Evolutionary conservation across 257 asterid species (phyloP).

Genomic region (Galeopsis tetrahit): DNA sequence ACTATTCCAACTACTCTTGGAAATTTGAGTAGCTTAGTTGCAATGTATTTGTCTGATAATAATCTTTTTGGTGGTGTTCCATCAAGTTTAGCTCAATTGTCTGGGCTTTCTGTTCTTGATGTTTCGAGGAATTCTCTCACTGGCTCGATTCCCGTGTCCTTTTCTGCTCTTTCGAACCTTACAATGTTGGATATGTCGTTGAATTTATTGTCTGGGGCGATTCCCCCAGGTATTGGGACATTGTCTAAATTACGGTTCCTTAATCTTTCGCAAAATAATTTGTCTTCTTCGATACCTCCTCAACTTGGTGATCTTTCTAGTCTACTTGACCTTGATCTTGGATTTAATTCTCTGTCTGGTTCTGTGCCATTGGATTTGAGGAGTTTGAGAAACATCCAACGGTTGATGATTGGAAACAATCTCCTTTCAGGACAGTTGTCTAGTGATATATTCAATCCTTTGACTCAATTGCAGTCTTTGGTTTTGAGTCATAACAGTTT

Average conservation of each 20-base stretch:
- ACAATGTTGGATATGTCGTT: conserved; percentile 63
- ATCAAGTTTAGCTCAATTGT: conserved; percentile 61
- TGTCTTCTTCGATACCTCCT: conserved; percentile 78
- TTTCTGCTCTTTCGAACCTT: conserved; percentile 58
- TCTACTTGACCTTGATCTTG: conserved; percentile 80
- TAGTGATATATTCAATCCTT: conserved; percentile 51
- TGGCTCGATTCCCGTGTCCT: conserved; percentile 52
- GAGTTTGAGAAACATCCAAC: conserved; percentile 63
- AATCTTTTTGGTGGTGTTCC: conserved; percentile 69
- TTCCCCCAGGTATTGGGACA: conserved; percentile 67
- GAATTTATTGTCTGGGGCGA: conserved; percentile 67
- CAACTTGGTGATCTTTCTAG: conserved; percentile 73
- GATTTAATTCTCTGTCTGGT: conserved; percentile 68
- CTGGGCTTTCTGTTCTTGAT: conserved; percentile 66
- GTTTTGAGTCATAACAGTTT: conserved; percentile 59
- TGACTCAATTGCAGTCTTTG: conserved; percentile 56
- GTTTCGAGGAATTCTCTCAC: conserved; percentile 69
- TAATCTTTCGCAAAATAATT: conserved; percentile 73
- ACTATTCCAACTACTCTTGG: conserved; percentile 68
- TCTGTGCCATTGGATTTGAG: conserved; percentile 56
- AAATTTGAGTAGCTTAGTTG: conserved; percentile 69
- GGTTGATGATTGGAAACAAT: conserved; percentile 55
- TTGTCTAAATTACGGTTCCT: conserved; percentile 57
- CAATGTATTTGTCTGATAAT: conserved; percentile 67
- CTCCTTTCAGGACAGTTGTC: conserved; percentile 63